Conservation (phyloP, 805 yeast species). For the Groenewaldozyma salmanticensis region DNA sequence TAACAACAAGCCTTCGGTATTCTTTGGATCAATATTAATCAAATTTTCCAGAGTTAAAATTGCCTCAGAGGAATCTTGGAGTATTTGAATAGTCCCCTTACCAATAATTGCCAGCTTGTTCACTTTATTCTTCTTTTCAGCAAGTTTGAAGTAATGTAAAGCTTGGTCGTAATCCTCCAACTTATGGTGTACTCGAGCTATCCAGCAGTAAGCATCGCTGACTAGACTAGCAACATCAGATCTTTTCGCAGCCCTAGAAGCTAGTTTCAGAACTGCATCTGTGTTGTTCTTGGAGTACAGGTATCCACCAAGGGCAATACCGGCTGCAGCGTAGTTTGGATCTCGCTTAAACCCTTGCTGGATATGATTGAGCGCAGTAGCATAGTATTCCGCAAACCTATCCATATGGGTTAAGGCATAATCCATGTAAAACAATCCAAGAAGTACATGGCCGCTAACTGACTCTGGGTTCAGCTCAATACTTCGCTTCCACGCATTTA, state of each 20-base stretch:
- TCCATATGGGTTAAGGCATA: conserved; percentile 44
- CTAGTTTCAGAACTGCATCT: conserved; percentile 46
- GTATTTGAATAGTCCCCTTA: conserved; percentile 72
- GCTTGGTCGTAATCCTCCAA: conserved; percentile 57
- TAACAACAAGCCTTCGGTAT: conserved; percentile 58
- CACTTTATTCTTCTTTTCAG: conserved; percentile 31
- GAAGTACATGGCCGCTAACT: conserved; percentile 51
- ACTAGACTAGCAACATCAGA: conserved; percentile 33
- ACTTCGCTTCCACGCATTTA: conserved; percentile 73
- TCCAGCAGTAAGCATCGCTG: conserved; percentile 72
- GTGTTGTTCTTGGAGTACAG: conserved; percentile 60
- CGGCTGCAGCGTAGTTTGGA: conserved; percentile 49
- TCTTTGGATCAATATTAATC: conserved; percentile 53
- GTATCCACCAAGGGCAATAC: conserved; percentile 58
- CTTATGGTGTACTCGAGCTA: conserved; percentile 65
- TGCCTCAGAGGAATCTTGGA: conserved; percentile 70
- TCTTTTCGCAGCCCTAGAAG: conserved; percentile 38
- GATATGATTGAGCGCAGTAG: conserved; percentile 42
- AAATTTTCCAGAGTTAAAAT: conserved; percentile 73
- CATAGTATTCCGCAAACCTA: conserved; percentile 52
- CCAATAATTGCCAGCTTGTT: conserved; percentile 59
- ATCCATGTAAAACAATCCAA: conserved; percentile 62
- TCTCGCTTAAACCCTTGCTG: conserved; percentile 32
- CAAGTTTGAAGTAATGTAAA: conserved; percentile 60
- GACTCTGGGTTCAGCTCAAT: conserved; percentile 54